Conservation (phyloP, 164 flowering plant species). For the Dillenia turbinata region DNA sequence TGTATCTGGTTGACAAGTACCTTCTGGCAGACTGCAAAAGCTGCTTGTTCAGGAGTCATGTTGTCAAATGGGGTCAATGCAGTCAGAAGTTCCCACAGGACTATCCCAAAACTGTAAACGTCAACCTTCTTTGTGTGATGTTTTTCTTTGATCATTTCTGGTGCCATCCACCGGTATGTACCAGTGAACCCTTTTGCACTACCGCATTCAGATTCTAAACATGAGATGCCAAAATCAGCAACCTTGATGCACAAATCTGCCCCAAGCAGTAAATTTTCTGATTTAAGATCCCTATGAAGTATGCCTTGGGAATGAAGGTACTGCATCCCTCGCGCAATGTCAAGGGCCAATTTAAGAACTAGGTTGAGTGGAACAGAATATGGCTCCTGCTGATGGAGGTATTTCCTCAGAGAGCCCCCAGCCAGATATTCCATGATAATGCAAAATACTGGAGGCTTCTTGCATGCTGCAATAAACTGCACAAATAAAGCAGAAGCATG, state of each 20-base stretch:
- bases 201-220: constrained; percentile 84
- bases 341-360: constrained; percentile 71
- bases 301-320: constrained; percentile 86
- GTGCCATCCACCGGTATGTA: constrained; percentile 99
- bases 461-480: constrained; percentile 96
- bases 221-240: constrained; percentile 96
- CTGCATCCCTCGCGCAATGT: constrained; percentile 89
- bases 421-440: constrained; percentile 89
- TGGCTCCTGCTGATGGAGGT: constrained; percentile 89
- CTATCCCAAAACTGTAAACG: constrained; percentile 93
- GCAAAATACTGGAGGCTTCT: constrained; percentile 95
- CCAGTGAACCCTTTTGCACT: constrained; percentile 85
- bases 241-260: constrained; percentile 86
- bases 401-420: constrained; percentile 81
- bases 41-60: constrained; percentile 98
- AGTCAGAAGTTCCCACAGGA: constrained; percentile 92
- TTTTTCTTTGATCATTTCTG: constrained; percentile 92
- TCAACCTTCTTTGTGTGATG: constrained; percentile 90
- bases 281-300: constrained; percentile 92
- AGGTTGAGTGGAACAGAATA: constrained; percentile 65
- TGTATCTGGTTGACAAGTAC: constrained; percentile 25
- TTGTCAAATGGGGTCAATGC: constrained; percentile 84
- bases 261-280: constrained; percentile 83
- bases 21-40: constrained; percentile 96
- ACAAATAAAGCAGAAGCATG: constrained; percentile 8